Base-by-base conservation (phyloP, 169 alveolate genomes). In the Amoebophrya sp. region DNA sequence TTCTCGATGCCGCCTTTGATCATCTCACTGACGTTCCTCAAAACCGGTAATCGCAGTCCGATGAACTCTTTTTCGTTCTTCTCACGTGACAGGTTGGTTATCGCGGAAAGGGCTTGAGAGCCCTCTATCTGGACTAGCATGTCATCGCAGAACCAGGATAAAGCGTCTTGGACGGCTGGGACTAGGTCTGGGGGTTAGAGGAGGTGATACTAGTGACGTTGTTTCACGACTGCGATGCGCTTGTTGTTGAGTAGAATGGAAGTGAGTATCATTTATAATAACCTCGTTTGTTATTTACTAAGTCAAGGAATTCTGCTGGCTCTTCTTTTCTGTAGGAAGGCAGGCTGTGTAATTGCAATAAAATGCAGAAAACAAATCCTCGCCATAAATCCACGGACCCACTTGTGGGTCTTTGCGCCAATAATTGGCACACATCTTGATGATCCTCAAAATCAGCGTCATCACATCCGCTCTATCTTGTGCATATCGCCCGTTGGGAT, bases 301-400 rank as follows among this genome's bases (percentile, higher is more conserved):
- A n/a, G n/a, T n/a, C n/a, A n/a, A n/a, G n/a, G n/a, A n/a, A n/a
- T n/a, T n/a, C n/a, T n/a, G n/a, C n/a, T n/a, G n/a, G n/a, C n/a
- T n/a, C n/a, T n/a, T n/a, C n/a, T n/a, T n/a, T n/a, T n/a, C n/a
- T n/a, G n/a, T n/a, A n/a, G n/a, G n/a, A n/a, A n/a, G n/a, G n/a
- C n/a, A n/a, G n/a, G n/a, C n/a, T n/a, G n/a, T n/a, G n/a, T n/a
- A n/a, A n/a, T n/a, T n/a, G n/a, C n/a, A n/a, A n/a, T n/a, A n/a
- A n/a, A n/a, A n/a, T n/a, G n/a, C n/a, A n/a, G n/a, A n/a, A n/a
- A n/a, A n/a, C n/a, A n/a, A n/a, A n/a, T n/a, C n/a, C n/a, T n/a
- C n/a, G n/a, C n/a, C n/a, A n/a, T n/a, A n/a, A n/a, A 65, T 29
- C 83, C 83, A 65, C 33, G 83, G 83, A 10, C 83, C 83, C 83